These are phyloP conservation scores for Carex sylvatica DNA, from an alignment of 202 grass and related monocot genomes.

Conservation along the genomic window DNA sequence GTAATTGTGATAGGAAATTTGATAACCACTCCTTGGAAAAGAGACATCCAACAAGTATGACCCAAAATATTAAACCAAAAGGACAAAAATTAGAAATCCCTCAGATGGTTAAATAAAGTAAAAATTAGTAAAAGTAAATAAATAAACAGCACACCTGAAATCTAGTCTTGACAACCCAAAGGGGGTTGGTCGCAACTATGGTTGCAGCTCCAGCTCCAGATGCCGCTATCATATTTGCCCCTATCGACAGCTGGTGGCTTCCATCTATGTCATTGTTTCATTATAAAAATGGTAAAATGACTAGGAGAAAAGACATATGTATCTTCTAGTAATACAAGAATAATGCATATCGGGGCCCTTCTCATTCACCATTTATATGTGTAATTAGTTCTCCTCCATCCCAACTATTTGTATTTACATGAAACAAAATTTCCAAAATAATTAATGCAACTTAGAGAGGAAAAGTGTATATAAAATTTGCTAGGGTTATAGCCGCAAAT, in stretches of 20 bases:
- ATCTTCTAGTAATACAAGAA: background rate
- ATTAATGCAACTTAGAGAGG: background rate
- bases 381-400: background rate
- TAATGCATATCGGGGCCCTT: background rate
- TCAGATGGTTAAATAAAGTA: background rate
- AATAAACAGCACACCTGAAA: slow-evolving; percentile 60
- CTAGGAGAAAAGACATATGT: background rate
- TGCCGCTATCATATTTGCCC: slow-evolving; percentile 85
- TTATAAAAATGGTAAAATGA: background rate
- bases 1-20: background rate
- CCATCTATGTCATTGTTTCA: slow-evolving; percentile 49
- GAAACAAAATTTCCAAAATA: background rate
- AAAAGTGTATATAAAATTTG: background rate
- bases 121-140: slow-evolving; percentile 4
- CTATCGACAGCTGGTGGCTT: slow-evolving; percentile 65
- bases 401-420: background rate
- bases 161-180: slow-evolving; percentile 99
- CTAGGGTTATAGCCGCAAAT: background rate
- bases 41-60: background rate
- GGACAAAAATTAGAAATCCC: background rate
- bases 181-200: slow-evolving; percentile 82
- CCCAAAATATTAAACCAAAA: background rate
- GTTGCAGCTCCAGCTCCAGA: slow-evolving; percentile 97
- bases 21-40: background rate
- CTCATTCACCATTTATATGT: background rate